Evolutionary conservation across 2,329 filamentous ascomycete species (phyloP), one percentile per base, ranked within the genome.

Genomic region (Cadophora gregata): DNA sequence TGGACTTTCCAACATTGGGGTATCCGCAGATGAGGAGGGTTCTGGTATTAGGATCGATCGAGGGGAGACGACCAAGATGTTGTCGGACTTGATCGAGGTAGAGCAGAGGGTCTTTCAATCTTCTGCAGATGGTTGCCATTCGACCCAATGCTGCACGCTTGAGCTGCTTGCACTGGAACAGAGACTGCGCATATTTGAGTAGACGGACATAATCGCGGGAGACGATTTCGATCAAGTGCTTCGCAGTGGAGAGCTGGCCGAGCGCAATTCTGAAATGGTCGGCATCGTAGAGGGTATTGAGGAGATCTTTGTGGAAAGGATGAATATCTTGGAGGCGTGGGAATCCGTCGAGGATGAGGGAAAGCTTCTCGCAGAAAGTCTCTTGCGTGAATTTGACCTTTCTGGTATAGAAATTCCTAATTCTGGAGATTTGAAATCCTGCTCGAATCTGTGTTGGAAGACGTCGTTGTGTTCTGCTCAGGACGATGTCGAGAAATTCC

Each of bases 351-450:
- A 98, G 88, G 76, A 97, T 97, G 68, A 90, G 87, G 73, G 88
- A 88, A 73, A 99, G 89, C 82, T 98, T 98, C 80, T 99, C 96
- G 72, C 90, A 89, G 80, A 97, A 97, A 50, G 95, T 98, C 82
- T 99, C 96, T 77, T 95, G 90, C 6, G 96, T 97, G 82, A 93
- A 99, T 82, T 98, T 98, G 85, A 97, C 94, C 82, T 98, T 98
- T 79, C 96, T 86, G 55, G 95, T 97, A 81, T 98, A 98, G 83
- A 98, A 98, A 59, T 88, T 84, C 79, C 95, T 86, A 76, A 98
- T 97, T 86, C 95, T 89, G 78, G 89, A 92, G 79, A 98, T 97
- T 81, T 97, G 91, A 85, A 99, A 99, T 67, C 96, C 96, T 48
- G 94, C 88, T 76, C 96, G 89, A 78, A 99, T 98, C 84, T 97